These are phyloP conservation scores for Trichoderma virens DNA, from an alignment of 495 filamentous ascomycete species.

Conservation along the genomic window DNA sequence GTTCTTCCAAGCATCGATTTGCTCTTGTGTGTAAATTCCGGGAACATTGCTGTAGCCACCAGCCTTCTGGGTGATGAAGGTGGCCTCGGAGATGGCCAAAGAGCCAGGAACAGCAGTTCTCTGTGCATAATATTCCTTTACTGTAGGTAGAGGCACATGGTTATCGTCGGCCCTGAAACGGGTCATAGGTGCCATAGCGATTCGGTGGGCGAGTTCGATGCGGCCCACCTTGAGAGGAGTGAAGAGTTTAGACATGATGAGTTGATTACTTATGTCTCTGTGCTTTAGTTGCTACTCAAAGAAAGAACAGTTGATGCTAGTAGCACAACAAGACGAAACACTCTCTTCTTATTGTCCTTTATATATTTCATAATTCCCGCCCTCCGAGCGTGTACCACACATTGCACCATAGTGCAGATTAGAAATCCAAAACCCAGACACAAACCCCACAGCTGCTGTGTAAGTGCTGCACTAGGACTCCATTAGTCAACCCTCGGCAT, in stretches of 20 bases:
- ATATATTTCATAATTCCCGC: no score
- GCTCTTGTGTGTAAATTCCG: conserved; percentile 48
- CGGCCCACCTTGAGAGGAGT: conserved; percentile 5
- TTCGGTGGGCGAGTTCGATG: conserved; percentile 16
- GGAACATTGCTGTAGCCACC: conserved; percentile 40
- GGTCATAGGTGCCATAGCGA: conserved; percentile 8
- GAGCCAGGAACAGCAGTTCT: conserved; percentile 51
- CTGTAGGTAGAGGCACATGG: background rate
- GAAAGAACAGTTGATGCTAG: no score
- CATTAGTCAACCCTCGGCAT: no score
- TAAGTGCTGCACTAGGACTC: no score
- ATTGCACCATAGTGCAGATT: background rate
- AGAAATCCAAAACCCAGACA: background rate
- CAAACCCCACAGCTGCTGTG: background rate
- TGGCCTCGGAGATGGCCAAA: conserved; percentile 57
- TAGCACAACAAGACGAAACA: background rate
- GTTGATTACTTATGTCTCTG: background rate
- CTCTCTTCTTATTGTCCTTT: no score
- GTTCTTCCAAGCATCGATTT: conserved; percentile 50
- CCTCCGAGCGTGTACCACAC: background rate
- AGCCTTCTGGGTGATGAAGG: conserved; percentile 26
- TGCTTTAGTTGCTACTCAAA: background rate
- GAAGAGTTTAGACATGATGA: background rate
- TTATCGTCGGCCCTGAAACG: conserved; percentile 8
- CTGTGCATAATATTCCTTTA: conserved; percentile 48